Percentiles rank a stretch among this genome's conserved stretches.
These are phyloP conservation scores for Jamesozyma piceae DNA, from an alignment of 805 yeast species.

Conservation along the genomic window DNA sequence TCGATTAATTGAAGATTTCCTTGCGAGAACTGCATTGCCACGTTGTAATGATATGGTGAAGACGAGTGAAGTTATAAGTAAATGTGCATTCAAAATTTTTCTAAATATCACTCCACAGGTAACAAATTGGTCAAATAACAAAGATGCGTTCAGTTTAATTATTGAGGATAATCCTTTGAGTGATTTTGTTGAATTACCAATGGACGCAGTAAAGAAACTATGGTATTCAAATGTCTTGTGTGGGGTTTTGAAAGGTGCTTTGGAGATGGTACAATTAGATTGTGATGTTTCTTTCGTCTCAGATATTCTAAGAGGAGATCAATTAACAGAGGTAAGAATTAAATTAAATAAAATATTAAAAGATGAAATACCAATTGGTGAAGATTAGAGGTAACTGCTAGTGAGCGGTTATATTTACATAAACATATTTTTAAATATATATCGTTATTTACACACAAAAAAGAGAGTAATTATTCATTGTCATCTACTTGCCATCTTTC, in stretches of 20 bases:
- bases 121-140: constrained; percentile 68
- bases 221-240: constrained; percentile 91
- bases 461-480: constrained; percentile 15
- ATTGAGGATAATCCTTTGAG: constrained; percentile 83
- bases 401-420: no score
- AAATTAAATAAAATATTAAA: constrained; percentile 62
- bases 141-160: constrained; percentile 61
- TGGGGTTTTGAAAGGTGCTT: constrained; percentile 84
- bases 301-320: constrained; percentile 78
- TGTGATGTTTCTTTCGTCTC: constrained; percentile 73
- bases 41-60: constrained; percentile 73
- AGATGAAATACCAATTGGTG: constrained; percentile 97
- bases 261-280: constrained; percentile 93
- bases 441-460: no score
- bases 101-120: constrained; percentile 71
- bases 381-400: no score
- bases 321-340: constrained; percentile 67
- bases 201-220: constrained; percentile 60
- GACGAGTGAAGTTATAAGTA: constrained; percentile 78
- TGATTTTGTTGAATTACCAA: constrained; percentile 91
- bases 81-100: constrained; percentile 85
- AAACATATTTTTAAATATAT: no score
- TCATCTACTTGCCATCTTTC: constrained; percentile 21
- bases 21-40: constrained; percentile 78
- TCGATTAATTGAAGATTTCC: constrained; percentile 82